Conservation (phyloP, 495 filamentous ascomycete species). For the Extremus antarcticus region DNA sequence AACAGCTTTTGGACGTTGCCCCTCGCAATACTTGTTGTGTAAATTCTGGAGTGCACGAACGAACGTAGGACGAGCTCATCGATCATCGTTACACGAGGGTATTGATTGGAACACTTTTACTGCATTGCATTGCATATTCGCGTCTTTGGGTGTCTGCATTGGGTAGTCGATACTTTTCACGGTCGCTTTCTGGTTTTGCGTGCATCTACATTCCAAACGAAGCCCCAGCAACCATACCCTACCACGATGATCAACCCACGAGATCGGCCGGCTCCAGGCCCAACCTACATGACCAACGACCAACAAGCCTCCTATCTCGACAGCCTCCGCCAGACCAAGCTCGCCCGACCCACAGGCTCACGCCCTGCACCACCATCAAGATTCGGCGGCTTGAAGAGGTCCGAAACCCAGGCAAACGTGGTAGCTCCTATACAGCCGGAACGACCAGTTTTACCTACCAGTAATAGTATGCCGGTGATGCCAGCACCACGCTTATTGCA, state of each 20-base stretch:
- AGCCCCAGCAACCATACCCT: background rate
- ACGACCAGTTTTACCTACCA: conserved; percentile 13
- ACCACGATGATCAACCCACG: conserved; percentile 18
- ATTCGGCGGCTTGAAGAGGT: conserved; percentile 27
- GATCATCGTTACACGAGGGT: background rate
- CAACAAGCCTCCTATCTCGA: conserved; percentile 54
- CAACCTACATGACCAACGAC: conserved; percentile 74
- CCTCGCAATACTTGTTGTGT: no score
- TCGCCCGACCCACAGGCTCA: conserved; percentile 53
- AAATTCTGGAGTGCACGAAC: no score
- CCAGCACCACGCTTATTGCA: conserved; percentile 1
- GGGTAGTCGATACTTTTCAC: background rate
- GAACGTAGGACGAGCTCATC: no score
- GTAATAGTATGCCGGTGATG: conserved; percentile 13
- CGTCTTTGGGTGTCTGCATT: background rate
- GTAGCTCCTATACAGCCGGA: conserved; percentile 20
- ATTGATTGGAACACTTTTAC: background rate
- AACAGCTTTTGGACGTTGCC: no score
- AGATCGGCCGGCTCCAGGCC: conserved; percentile 43
- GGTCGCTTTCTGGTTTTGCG: background rate
- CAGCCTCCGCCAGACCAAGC: conserved; percentile 17
- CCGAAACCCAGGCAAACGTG: conserved; percentile 37
- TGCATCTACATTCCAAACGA: background rate
- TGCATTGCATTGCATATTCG: background rate
- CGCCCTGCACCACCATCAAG: conserved; percentile 57